Percentiles rank a stretch among this genome's conserved stretches.
phyloP scores from a whole-genome alignment of 2,329 filamentous ascomycete genomes.

The Trichoderma semiorbis region DNA sequence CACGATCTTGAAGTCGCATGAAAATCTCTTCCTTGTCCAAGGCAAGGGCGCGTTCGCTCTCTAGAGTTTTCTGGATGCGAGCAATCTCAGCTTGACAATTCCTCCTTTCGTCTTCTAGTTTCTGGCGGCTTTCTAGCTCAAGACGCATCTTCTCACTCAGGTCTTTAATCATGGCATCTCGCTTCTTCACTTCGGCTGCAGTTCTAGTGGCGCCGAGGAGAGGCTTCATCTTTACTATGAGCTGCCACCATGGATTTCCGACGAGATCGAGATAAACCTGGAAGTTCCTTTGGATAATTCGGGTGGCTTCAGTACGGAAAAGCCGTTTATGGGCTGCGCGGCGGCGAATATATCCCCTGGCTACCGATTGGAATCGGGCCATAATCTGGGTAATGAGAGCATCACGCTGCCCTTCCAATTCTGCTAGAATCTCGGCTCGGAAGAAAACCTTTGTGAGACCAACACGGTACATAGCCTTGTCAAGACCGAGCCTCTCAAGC shows the following conservation, averaged over 20 bases:
- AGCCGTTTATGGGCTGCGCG: constrained; percentile 88
- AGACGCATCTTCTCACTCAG: constrained; percentile 79
- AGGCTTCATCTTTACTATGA: constrained; percentile 93
- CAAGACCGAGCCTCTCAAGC: constrained; percentile 82
- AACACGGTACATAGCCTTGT: constrained; percentile 83
- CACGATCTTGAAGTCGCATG: constrained; percentile 88
- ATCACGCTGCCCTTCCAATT: constrained; percentile 94
- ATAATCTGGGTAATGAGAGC: constrained; percentile 91
- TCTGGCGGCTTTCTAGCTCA: constrained; percentile 70
- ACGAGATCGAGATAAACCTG: constrained; percentile 86
- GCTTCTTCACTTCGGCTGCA: constrained; percentile 88
- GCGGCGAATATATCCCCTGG: constrained; percentile 84
- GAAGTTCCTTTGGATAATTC: constrained; percentile 93
- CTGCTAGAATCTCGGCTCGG: constrained; percentile 89
- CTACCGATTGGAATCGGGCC: constrained; percentile 85
- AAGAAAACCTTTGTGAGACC: constrained; percentile 98
- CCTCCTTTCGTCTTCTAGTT: constrained; percentile 85
- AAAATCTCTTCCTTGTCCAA: constrained; percentile 99
- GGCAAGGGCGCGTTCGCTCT: constrained; percentile 92
- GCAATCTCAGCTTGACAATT: constrained; percentile 84
- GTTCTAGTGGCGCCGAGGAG: constrained; percentile 88
- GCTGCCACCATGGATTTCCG: constrained; percentile 94
- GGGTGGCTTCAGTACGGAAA: constrained; percentile 89
- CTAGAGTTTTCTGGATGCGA: constrained; percentile 86
- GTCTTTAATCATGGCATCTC: constrained; percentile 88